phyloP scores from a whole-genome alignment of 2,329 filamentous ascomycete species.

The Incumbomyces lentus region DNA sequence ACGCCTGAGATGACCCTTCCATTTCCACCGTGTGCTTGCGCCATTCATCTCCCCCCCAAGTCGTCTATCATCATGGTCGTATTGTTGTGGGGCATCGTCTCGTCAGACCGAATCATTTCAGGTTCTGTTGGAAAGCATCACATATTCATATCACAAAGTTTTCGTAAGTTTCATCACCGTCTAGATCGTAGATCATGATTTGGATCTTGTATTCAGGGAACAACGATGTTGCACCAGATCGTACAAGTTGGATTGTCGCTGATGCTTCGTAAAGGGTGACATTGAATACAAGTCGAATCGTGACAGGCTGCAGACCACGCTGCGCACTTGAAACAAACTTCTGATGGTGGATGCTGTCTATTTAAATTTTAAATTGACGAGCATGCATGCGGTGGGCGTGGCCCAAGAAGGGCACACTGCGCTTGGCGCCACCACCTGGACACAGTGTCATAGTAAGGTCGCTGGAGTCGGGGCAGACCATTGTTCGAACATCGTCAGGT shows the following conservation, averaged over 20 bases:
- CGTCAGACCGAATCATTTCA: neutral
- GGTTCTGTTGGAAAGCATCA: neutral
- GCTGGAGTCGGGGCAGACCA: constrained; percentile 18
- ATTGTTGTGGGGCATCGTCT: constrained; percentile 5
- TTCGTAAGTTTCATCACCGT: constrained; percentile 6
- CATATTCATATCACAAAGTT: constrained; percentile 1
- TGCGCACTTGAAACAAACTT: constrained; percentile 13
- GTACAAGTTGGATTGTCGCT: constrained; percentile 4
- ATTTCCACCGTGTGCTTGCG: neutral
- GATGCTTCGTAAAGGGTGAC: constrained; percentile 5
- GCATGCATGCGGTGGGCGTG: constrained; percentile 15
- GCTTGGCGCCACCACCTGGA: constrained; percentile 17
- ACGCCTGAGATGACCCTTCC: neutral
- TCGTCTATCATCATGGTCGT: constrained; percentile 1
- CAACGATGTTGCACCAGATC: constrained; percentile 1
- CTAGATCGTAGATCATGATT: constrained; percentile 8
- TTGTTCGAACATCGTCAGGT: constrained; percentile 20
- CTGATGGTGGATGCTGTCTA: constrained; percentile 7
- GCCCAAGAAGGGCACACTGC: constrained; percentile 9
- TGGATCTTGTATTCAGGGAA: neutral
- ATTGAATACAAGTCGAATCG: constrained; percentile 5
- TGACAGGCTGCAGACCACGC: constrained; percentile 17
- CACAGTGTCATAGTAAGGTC: constrained; percentile 18
- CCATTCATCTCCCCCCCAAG: constrained; percentile 3
- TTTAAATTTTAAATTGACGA: constrained; percentile 16